These are phyloP conservation scores for Austroboletus novae-zelandiae DNA, from an alignment of 1,284 basidiomycete genomes.

Conservation along the genomic window DNA sequence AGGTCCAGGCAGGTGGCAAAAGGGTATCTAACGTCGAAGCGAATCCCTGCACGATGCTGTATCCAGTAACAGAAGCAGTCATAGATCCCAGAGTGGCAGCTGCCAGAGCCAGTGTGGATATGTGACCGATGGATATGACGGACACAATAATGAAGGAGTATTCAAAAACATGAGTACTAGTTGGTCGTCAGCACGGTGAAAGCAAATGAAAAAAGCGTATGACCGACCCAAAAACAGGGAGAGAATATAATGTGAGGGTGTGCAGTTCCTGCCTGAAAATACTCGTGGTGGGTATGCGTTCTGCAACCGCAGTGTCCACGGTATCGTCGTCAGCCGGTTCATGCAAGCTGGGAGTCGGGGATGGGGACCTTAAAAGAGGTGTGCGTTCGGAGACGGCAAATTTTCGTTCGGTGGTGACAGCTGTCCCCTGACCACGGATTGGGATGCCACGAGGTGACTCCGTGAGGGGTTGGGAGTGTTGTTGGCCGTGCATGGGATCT, in stretches of 20 bases:
- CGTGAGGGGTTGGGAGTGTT: not conserved
- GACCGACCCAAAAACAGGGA: constrained; percentile 66
- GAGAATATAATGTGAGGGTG: constrained; percentile 61
- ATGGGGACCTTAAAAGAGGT: constrained; percentile 35
- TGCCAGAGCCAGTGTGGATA: constrained; percentile 80
- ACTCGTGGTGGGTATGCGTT: constrained; percentile 41
- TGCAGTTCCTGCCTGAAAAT: constrained; percentile 59
- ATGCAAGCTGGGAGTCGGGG: constrained; percentile 11
- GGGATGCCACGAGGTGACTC: constrained; percentile 17
- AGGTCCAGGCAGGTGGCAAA: constrained; percentile 91
- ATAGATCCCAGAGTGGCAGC: constrained; percentile 83
- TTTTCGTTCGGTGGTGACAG: not conserved
- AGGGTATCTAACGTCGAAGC: constrained; percentile 86
- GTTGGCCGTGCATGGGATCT: constrained; percentile 5
- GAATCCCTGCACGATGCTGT: constrained; percentile 80
- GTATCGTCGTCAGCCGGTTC: constrained; percentile 10
- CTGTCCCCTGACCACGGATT: constrained; percentile 13
- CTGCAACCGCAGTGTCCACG: constrained; percentile 13
- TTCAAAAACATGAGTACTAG: constrained; percentile 71
- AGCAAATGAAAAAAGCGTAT: constrained; percentile 3
- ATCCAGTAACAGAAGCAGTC: constrained; percentile 76
- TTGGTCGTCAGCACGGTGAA: constrained; percentile 1
- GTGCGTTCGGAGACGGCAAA: constrained; percentile 21
- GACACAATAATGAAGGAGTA: constrained; percentile 73
- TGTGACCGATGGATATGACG: constrained; percentile 82